Base-by-base conservation (phyloP, 2,329 filamentous ascomycete genomes). In the Drechslerella coelobrocha region DNA sequence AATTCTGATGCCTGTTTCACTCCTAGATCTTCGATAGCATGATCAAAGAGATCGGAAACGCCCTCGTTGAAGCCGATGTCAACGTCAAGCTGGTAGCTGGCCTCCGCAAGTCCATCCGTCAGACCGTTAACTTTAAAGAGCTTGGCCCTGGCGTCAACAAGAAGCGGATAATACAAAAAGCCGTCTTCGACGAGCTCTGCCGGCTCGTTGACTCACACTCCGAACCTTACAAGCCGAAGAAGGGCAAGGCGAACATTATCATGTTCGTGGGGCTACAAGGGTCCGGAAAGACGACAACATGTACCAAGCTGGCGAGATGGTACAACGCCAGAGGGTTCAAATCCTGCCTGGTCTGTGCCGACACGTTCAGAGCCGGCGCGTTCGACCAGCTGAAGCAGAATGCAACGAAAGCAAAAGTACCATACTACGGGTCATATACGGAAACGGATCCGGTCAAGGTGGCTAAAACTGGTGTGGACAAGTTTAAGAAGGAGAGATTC, bases 311-410 rank as follows among this genome's bases (percentile, higher is more conserved):
- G 73, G 94, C 94, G 17, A 83, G 92, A 66, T 93, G 96, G 83
- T 99, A 99, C 80, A 90, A 96, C 79, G 91, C 90, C 8, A 84
- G 94, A 73, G 94, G 94, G 0, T 96, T 97, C 84, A 91, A 91
- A 79, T 86, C 92, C 6, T 96, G 93, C 75, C 82, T 99, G 61
- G 94, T 99, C 31, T 99, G 94, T 81, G 94, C 94, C 53, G 94
- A 99, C 81, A 99, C 94, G 24, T 99, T 99, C 84, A 90, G 94
- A 81, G 94, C 94, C 31, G 94, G 94, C 83, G 94, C 94, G 43
- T 99, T 99, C 76, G 94, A 99, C 78, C 94, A 99, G 82, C 80
- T 99, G 79, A 97, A 97, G 82, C 94, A 99, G 81, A 99, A 99
- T 79, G 94, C 94, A 1, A 97, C 92, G 31, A 99, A 97, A 80